Percentiles rank a stretch among this genome's conserved stretches.
Conservation (phyloP, 1,284 basidiomycete genomes). For the Wolfiporia cocos region DNA sequence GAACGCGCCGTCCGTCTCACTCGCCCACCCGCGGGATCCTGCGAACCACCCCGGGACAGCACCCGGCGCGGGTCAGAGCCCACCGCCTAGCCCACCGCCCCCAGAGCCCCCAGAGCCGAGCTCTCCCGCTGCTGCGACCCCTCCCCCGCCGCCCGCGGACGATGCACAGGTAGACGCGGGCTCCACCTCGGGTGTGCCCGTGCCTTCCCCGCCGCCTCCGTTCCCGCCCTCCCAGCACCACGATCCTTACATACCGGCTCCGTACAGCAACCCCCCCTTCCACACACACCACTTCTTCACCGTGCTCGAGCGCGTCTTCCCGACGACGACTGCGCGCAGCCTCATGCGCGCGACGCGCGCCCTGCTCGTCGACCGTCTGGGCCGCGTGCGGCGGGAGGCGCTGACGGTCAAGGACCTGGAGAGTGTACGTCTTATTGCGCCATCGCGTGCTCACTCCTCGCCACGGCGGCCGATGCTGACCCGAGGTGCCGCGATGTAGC, state of each 20-base stretch:
- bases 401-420: conserved; percentile 84
- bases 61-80: conserved; percentile 4
- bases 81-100: conserved; percentile 8
- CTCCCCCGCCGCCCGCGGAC: conserved; percentile 3
- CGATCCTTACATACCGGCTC: conserved; percentile 7
- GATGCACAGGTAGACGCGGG: neutral
- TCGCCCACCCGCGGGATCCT: conserved; percentile 29
- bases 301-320: conserved; percentile 65
- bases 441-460: neutral
- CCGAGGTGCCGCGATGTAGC: conserved; percentile 38
- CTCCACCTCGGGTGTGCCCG: conserved; percentile 7
- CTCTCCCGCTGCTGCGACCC: conserved; percentile 1
- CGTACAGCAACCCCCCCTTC: conserved; percentile 31
- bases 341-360: conserved; percentile 87
- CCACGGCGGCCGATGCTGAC: neutral
- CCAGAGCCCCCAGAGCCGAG: conserved; percentile 10
- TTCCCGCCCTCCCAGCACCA: conserved; percentile 17
- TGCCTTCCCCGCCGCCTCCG: conserved; percentile 15
- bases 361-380: conserved; percentile 72
- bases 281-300: conserved; percentile 49
- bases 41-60: conserved; percentile 10
- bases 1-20: conserved; percentile 16
- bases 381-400: conserved; percentile 69
- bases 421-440: conserved; percentile 60
- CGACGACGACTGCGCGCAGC: conserved; percentile 60